Conservation (phyloP, 208 protist species). For the Leptomonas pyrrhocoris region DNA sequence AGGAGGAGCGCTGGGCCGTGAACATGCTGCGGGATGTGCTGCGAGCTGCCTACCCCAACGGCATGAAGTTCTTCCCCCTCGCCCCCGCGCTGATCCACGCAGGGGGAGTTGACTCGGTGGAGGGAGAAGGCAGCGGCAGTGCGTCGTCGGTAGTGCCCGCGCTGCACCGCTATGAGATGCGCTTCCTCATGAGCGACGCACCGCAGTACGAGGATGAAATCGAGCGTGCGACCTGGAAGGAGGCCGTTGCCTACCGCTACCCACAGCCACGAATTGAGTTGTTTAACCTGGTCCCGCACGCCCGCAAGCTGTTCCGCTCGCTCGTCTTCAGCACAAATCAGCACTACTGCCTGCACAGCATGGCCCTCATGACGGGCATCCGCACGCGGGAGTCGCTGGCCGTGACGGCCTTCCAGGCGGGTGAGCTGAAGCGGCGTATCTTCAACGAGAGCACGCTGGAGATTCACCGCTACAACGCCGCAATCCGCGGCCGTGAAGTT, state of each 20-base stretch:
- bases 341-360: constrained; percentile 71
- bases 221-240: constrained; percentile 81
- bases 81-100: constrained; percentile 28
- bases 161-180: constrained; percentile 46
- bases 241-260: constrained; percentile 69
- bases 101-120: background rate
- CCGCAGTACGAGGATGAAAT: constrained; percentile 63
- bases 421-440: constrained; percentile 65
- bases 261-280: constrained; percentile 55
- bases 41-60: constrained; percentile 37
- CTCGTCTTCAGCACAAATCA: constrained; percentile 80
- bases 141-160: constrained; percentile 8
- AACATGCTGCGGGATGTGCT: constrained; percentile 53
- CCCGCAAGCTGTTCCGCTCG: constrained; percentile 70
- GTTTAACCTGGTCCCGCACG: constrained; percentile 84
- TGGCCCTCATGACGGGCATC: constrained; percentile 36
- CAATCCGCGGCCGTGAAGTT: constrained; percentile 59
- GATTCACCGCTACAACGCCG: constrained; percentile 68
- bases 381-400: constrained; percentile 44
- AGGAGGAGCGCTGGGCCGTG: constrained; percentile 77
- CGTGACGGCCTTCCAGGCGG: constrained; percentile 54
- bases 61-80: constrained; percentile 57
- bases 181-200: constrained; percentile 66
- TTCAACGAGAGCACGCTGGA: constrained; percentile 66
- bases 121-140: background rate